These are phyloP conservation scores for Mycena filopes DNA, from an alignment of 768 basidiomycete genomes.

Conservation along the genomic window DNA sequence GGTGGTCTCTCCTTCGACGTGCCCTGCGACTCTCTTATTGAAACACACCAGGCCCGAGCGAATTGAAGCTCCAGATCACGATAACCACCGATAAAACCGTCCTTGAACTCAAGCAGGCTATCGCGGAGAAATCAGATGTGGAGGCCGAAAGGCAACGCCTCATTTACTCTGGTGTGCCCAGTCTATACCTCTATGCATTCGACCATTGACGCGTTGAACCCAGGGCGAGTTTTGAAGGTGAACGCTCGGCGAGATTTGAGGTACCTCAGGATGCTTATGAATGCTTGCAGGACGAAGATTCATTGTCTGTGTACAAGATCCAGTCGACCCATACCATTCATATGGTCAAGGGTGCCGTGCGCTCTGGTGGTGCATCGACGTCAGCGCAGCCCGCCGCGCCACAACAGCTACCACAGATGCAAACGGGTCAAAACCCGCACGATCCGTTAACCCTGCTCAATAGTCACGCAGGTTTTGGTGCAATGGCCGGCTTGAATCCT, in stretches of 20 bases:
- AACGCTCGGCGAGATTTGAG: constrained; percentile 11
- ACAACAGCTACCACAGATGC: constrained; percentile 86
- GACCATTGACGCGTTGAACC: not conserved
- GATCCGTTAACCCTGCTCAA: constrained; percentile 90
- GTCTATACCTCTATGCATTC: not conserved
- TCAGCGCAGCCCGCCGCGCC: constrained; percentile 53
- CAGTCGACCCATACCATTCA: constrained; percentile 89
- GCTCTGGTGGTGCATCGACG: constrained; percentile 55
- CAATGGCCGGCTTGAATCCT: constrained; percentile 90
- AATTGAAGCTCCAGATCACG: constrained; percentile 90
- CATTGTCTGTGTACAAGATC: constrained; percentile 88
- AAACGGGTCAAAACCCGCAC: constrained; percentile 88
- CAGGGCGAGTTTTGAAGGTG: constrained; percentile 82
- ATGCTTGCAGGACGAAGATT: constrained; percentile 77
- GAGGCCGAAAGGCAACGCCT: constrained; percentile 88
- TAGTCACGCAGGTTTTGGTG: constrained; percentile 78
- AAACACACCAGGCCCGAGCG: constrained; percentile 74
- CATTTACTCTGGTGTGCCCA: constrained; percentile 85
- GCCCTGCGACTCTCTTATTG: not conserved
- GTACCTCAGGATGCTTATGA: constrained; percentile 10
- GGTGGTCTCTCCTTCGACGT: constrained; percentile 49
- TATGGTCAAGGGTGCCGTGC: constrained; percentile 89
- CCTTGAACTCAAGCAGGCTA: constrained; percentile 88
- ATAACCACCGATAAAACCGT: constrained; percentile 89
- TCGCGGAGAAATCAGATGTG: constrained; percentile 88